Percentiles rank a stretch among this genome's conserved stretches.
phyloP scores from a whole-genome alignment of 2,329 filamentous ascomycete genomes.

The Colletotrichum sp. region DNA sequence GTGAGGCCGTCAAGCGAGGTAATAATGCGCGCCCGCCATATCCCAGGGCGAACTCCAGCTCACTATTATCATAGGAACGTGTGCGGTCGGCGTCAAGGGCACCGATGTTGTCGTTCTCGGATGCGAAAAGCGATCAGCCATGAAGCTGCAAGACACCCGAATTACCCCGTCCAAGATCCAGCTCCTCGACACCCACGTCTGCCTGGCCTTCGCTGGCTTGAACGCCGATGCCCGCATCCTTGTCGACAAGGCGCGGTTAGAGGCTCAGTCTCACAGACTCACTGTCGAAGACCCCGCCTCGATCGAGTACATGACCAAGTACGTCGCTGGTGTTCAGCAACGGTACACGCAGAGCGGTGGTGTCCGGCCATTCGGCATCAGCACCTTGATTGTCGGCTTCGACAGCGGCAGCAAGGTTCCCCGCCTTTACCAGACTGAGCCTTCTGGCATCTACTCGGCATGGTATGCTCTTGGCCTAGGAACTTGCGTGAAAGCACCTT shows the following conservation, averaged over 20 bases:
- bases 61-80: constrained; percentile 71
- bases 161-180: constrained; percentile 99
- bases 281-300: constrained; percentile 97
- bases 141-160: constrained; percentile 99
- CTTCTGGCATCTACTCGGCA: constrained; percentile 98
- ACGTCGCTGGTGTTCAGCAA: constrained; percentile 97
- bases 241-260: constrained; percentile 95
- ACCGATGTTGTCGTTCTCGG: constrained; percentile 92
- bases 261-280: constrained; percentile 95
- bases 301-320: constrained; percentile 99
- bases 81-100: constrained; percentile 97
- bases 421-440: constrained; percentile 96
- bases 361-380: constrained; percentile 98
- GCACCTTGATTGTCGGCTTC: constrained; percentile 91
- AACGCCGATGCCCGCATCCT: constrained; percentile 98
- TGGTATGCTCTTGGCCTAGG: constrained; percentile 63
- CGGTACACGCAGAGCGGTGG: constrained; percentile 98
- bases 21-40: constrained; percentile 28
- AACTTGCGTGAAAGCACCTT: background rate
- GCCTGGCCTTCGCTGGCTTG: constrained; percentile 94
- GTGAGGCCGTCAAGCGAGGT: constrained; percentile 99
- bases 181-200: constrained; percentile 93
- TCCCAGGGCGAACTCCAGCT: constrained; percentile 26
- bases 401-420: constrained; percentile 90
- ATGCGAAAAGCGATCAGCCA: constrained; percentile 98